Conservation (phyloP, 352 stramenopile genomes). For the Globisporangium megalacanthum region DNA sequence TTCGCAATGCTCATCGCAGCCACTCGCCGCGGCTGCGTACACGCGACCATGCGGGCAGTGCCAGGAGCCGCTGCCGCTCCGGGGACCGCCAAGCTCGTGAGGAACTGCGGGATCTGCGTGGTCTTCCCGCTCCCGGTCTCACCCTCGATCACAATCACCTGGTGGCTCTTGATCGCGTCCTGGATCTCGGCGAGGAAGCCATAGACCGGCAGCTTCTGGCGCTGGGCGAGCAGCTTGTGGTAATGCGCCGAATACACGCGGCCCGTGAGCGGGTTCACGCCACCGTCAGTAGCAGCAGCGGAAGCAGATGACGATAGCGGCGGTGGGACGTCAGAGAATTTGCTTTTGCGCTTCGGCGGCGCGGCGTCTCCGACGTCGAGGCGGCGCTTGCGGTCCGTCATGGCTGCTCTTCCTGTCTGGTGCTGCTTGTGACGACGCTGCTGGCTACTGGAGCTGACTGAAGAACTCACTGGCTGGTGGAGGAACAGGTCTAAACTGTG, state of each 20-base stretch:
- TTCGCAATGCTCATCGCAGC: slow-evolving; percentile 97
- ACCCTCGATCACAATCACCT: slow-evolving; percentile 97
- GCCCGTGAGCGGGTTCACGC: slow-evolving; percentile 91
- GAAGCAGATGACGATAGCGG: neutral
- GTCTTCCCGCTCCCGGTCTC: slow-evolving; percentile 98
- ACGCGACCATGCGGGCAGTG: slow-evolving; percentile 82
- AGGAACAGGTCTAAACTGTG: too few relatives aligned
- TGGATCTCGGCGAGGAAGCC: slow-evolving; percentile 97
- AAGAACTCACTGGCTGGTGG: too few relatives aligned
- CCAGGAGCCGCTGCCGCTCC: slow-evolving; percentile 32
- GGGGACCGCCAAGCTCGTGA: slow-evolving; percentile 73
- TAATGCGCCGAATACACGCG: slow-evolving; percentile 89
- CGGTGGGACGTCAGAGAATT: slow-evolving; percentile 65
- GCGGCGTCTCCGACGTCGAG: slow-evolving; percentile 50
- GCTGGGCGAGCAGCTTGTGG: slow-evolving; percentile 86
- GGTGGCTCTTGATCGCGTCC: slow-evolving; percentile 90
- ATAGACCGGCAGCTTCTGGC: slow-evolving; percentile 98
- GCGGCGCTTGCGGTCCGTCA: slow-evolving; percentile 64
- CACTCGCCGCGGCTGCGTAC: slow-evolving; percentile 97
- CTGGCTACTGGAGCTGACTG: too few relatives aligned
- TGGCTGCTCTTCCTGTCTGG: slow-evolving; percentile 11
- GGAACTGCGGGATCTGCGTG: slow-evolving; percentile 95
- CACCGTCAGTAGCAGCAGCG: neutral
- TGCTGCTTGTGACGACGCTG: neutral
- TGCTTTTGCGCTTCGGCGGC: slow-evolving; percentile 68